These are phyloP conservation scores for Microcyclosporella mali DNA, from an alignment of 2,329 filamentous ascomycete species.

Conservation along the genomic window DNA sequence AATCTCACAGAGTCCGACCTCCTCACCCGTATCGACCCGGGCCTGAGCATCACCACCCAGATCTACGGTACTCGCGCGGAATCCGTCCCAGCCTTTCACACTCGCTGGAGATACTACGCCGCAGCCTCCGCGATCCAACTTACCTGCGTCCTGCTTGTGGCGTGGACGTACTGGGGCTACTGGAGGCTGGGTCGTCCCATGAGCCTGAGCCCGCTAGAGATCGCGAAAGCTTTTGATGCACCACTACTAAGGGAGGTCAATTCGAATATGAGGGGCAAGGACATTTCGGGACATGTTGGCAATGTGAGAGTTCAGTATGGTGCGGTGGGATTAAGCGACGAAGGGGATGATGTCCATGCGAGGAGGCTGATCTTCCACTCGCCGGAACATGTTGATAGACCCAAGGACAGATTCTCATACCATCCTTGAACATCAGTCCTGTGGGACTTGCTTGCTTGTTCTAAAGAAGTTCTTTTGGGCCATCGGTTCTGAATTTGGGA, in stretches of 20 bases:
- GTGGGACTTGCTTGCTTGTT: too few relatives aligned
- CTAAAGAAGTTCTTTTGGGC: too few relatives aligned
- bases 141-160: conserved; percentile 2
- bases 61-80: conserved; percentile 3
- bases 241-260: conserved; percentile 20
- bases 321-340: neutral
- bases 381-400: too few relatives aligned
- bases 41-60: neutral
- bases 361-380: too few relatives aligned
- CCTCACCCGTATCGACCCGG: neutral
- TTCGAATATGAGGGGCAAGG: neutral
- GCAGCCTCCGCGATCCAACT: neutral
- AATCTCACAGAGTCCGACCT: neutral
- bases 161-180: conserved; percentile 16
- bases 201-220: conserved; percentile 30
- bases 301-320: neutral
- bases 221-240: conserved; percentile 30
- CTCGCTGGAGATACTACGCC: conserved; percentile 1
- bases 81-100: conserved; percentile 1
- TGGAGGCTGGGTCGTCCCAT: conserved; percentile 28
- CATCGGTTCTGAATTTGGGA: too few relatives aligned
- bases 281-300: neutral
- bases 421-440: too few relatives aligned
- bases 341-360: too few relatives aligned
- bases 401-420: too few relatives aligned